A percentile compares a stretch with the other conserved stretches of the same genome.
Evolutionary conservation across 2,329 filamentous ascomycete species (phyloP).

Genomic region (Trichoderma sp.): DNA sequence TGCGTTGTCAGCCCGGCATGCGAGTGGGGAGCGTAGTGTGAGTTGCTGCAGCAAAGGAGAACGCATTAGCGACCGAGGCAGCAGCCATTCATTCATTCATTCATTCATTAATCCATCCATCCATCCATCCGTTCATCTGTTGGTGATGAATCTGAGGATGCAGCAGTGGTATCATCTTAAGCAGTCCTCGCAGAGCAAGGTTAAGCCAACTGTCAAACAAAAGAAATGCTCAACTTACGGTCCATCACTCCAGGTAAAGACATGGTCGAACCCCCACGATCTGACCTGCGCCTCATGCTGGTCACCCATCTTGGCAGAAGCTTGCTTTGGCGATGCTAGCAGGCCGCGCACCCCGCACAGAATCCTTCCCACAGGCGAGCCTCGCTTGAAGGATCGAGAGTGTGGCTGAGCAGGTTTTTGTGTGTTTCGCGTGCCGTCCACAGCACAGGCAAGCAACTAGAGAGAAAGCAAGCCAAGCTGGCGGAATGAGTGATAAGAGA

Average conservation of each 20-base stretch:
- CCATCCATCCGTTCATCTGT: neutral
- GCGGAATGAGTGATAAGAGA: neutral
- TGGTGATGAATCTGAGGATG: neutral
- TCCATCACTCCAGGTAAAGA: conserved; percentile 72
- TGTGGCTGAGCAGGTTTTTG: neutral
- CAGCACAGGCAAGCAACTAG: neutral
- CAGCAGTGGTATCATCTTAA: too few relatives aligned
- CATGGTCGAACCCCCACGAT: conserved; percentile 68
- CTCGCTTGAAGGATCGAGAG: neutral
- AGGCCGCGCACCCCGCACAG: conserved; percentile 5
- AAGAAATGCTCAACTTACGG: conserved; percentile 53
- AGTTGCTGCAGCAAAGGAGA: conserved; percentile 52
- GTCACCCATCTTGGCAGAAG: conserved; percentile 34
- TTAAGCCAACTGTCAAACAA: too few relatives aligned
- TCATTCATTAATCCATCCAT: too few relatives aligned
- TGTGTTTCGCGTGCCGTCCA: neutral
- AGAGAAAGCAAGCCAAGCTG: neutral
- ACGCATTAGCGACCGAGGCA: conserved; percentile 3
- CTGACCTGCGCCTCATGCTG: conserved; percentile 60
- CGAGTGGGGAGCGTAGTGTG: conserved; percentile 68
- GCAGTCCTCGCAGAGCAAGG: too few relatives aligned
- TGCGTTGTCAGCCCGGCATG: conserved; percentile 69
- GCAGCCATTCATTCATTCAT: neutral
- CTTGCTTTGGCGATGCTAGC: conserved; percentile 6
- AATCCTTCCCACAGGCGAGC: conserved; percentile 15